phyloP scores from a whole-genome alignment of 352 stramenopile genomes.

The Phytophthora kernoviae region DNA sequence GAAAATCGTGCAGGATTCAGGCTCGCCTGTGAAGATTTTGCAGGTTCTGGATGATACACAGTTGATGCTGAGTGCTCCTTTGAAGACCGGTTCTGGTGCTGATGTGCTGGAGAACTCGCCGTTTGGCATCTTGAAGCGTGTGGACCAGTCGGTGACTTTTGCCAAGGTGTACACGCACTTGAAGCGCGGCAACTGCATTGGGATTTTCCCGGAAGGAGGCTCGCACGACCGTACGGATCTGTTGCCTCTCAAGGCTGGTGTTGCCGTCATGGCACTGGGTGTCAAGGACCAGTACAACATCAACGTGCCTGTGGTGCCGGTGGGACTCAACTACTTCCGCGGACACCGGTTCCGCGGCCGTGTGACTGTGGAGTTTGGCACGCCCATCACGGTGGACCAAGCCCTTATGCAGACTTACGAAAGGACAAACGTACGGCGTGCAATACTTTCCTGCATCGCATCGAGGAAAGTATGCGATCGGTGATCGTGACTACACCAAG shows the following conservation, averaged over 20 bases:
- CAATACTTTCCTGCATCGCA: slow-evolving; percentile 81
- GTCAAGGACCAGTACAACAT: slow-evolving; percentile 97
- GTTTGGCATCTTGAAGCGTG: slow-evolving; percentile 92
- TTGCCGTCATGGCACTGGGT: slow-evolving; percentile 98
- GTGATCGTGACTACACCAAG: slow-evolving; percentile 98
- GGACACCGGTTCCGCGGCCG: slow-evolving; percentile 96
- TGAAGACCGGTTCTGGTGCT: slow-evolving; percentile 43
- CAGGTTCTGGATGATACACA: slow-evolving; percentile 88
- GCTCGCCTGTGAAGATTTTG: slow-evolving; percentile 83
- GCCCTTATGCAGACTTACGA: slow-evolving; percentile 90
- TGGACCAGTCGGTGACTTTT: slow-evolving; percentile 94
- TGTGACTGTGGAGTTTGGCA: slow-evolving; percentile 97
- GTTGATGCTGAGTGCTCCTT: slow-evolving; percentile 58
- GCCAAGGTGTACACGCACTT: slow-evolving; percentile 92
- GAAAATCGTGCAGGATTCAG: slow-evolving; percentile 80
- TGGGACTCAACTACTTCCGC: slow-evolving; percentile 98
- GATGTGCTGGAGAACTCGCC: slow-evolving; percentile 41
- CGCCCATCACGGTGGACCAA: slow-evolving; percentile 87
- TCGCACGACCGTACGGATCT: slow-evolving; percentile 98
- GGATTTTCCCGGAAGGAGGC: slow-evolving; percentile 98
- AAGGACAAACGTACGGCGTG: slow-evolving; percentile 82
- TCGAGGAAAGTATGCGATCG: slow-evolving; percentile 86
- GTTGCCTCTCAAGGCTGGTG: slow-evolving; percentile 96
- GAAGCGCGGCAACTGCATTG: slow-evolving; percentile 90
- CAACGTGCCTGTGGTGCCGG: slow-evolving; percentile 95